Base-by-base conservation (phyloP, 2,329 filamentous ascomycete species). In the Aspergillus aculeatus region DNA sequence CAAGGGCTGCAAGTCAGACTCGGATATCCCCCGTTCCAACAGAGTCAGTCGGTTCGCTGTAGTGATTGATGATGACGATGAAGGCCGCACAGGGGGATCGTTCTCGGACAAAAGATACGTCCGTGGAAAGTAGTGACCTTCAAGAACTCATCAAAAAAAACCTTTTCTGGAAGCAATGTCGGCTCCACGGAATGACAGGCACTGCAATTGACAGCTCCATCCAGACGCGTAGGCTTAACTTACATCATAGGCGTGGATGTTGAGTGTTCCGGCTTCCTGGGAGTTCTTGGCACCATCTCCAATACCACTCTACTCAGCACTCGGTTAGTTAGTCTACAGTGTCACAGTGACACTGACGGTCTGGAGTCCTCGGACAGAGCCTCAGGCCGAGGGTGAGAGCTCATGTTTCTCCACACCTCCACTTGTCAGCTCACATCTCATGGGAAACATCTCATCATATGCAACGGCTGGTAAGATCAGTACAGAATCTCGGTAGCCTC, bases 381-480 rank as follows among this genome's bases (percentile, higher is more conserved):
- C 51, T 44, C 35, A 55, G 56, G 50, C 53, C 32, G 32, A 12
- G 32, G 32, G 26, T 26, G 7, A 35, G 47, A 61, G 53, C 31
- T 32, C 50, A 52, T 47, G 56, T 55, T 58, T 62, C 64, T 60
- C 64, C 64, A 66, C 64, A 50, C 58, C 64, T 64, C 64, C 62
- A 65, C 64, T 63, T 57, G 47, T 24, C 57, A 53, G 31, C 48
- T 61, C 50, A 62, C 59, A 59, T 47, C 23, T 19, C 38, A 56
- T 54, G 47, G 47, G 32, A 35, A 35, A 7, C 16, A n/a, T 41
- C 16, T 12, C 14, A n/a, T 2, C 14, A 41, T 16, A 19, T 35
- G 32, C 14, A 35, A 14, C 14, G 32, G 32, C 10, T 35, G 14
- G 12, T 16, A 16, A 41, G 4, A 9, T 19, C 26, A 6, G 38